These are phyloP conservation scores for Coprinopsis marcescibilis DNA, from an alignment of 768 basidiomycete genomes.

Conservation along the genomic window DNA sequence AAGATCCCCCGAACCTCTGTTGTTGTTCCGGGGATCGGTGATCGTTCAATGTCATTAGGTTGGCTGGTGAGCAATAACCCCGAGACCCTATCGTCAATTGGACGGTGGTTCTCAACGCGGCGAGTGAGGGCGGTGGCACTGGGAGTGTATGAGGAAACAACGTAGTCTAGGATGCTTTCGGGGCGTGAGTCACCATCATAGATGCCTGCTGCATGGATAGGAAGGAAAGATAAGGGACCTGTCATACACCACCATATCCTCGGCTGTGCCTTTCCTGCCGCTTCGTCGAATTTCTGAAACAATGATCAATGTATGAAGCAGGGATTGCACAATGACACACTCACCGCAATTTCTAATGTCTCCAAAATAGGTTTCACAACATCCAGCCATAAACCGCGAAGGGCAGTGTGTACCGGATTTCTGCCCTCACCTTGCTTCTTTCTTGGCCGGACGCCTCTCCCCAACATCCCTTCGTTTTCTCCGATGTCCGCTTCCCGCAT, in stretches of 20 bases:
- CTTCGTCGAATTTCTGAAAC: no score
- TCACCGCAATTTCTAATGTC: no score
- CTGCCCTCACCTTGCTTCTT: no score
- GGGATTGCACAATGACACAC: background rate
- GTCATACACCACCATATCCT: slow-evolving; percentile 26
- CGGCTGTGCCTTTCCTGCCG: no score
- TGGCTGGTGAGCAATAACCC: slow-evolving; percentile 2
- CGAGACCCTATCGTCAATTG: no score
- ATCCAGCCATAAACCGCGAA: no score
- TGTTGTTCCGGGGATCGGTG: background rate
- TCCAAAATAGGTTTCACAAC: no score
- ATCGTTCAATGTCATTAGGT: background rate
- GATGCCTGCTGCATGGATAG: slow-evolving; percentile 26
- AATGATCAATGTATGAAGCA: no score
- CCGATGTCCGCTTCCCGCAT: background rate
- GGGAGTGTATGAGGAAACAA: background rate
- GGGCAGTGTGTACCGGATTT: no score
- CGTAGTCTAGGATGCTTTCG: background rate
- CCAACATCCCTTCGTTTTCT: no score
- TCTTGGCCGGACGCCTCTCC: no score
- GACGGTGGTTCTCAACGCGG: background rate
- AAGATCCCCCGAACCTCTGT: background rate
- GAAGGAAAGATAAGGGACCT: slow-evolving; percentile 21
- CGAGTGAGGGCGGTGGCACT: background rate
- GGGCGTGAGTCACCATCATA: slow-evolving; percentile 3